Evolutionary conservation across 148 eudicot species (phyloP).

Genomic region (Vaccinium corymbosum): DNA sequence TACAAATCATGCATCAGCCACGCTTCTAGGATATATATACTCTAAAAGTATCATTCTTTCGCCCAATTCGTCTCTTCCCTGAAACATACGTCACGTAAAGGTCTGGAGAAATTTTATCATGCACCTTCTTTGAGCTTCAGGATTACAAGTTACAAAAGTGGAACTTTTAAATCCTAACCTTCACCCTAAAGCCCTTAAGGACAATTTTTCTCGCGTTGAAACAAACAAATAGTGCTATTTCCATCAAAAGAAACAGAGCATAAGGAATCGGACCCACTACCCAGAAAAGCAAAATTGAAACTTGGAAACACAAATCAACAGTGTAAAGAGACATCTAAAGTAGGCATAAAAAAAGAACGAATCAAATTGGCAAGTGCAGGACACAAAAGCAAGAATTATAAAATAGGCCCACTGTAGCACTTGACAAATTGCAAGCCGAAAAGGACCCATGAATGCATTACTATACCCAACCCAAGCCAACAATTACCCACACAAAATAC

Average conservation of each 20-base stretch:
- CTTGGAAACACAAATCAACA: not conserved
- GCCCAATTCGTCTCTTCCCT: not conserved
- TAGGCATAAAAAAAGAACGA: not conserved
- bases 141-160: not conserved
- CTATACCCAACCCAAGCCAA: not conserved
- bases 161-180: not conserved
- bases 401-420: constrained; percentile 10
- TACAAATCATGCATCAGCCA: too few relatives aligned
- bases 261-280: constrained; percentile 14
- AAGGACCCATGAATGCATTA: not conserved
- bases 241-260: constrained; percentile 10
- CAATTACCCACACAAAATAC: not conserved
- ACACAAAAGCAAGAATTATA: not conserved
- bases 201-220: not conserved
- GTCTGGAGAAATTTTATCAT: not conserved
- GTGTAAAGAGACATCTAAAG: not conserved
- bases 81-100: not conserved
- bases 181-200: not conserved
- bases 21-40: not conserved
- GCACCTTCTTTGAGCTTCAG: not conserved
- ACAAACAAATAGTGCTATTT: not conserved
- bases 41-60: not conserved
- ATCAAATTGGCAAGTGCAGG: constrained; percentile 18
- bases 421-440: not conserved
- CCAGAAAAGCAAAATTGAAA: constrained; percentile 8